Evolutionary conservation across 2,329 filamentous ascomycete genomes (phyloP).

Genomic region (Alternaria solani): DNA sequence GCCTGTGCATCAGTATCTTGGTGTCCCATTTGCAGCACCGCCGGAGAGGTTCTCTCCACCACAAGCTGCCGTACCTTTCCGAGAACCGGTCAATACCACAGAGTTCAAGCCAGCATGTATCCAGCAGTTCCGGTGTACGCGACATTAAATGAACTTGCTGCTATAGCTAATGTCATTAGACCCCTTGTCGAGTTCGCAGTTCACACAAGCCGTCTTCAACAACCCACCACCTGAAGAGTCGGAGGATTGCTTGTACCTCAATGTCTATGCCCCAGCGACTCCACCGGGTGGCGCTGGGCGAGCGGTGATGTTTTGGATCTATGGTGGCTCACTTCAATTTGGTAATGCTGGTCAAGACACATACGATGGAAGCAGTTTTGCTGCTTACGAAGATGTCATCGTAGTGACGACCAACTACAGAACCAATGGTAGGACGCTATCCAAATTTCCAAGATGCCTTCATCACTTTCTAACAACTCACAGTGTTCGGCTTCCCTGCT

Average conservation of each 20-base stretch:
- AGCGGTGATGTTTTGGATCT: slow-evolving; percentile 45
- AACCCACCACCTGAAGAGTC: slow-evolving; percentile 35
- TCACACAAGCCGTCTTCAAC: slow-evolving; percentile 33
- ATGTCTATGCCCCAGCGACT: slow-evolving; percentile 47
- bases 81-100: slow-evolving; percentile 26
- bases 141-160: background rate
- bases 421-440: slow-evolving; percentile 33
- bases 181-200: slow-evolving; percentile 22
- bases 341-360: slow-evolving; percentile 29
- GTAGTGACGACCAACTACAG: slow-evolving; percentile 41
- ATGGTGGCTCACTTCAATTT: slow-evolving; percentile 39
- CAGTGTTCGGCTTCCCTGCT: slow-evolving; percentile 42
- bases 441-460: too few relatives aligned
- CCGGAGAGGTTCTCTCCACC: slow-evolving; percentile 38
- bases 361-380: slow-evolving; percentile 42
- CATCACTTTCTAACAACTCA: background rate
- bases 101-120: slow-evolving; percentile 33
- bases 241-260: slow-evolving; percentile 54
- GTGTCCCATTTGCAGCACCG: slow-evolving; percentile 42
- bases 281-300: slow-evolving; percentile 23
- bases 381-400: slow-evolving; percentile 41
- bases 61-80: slow-evolving; percentile 20
- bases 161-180: slow-evolving; percentile 15
- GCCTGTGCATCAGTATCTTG: slow-evolving; percentile 42
- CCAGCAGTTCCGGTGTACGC: slow-evolving; percentile 35